phyloP scores from a whole-genome alignment of 2,329 filamentous ascomycete genomes.

The Fusarium luffae region DNA sequence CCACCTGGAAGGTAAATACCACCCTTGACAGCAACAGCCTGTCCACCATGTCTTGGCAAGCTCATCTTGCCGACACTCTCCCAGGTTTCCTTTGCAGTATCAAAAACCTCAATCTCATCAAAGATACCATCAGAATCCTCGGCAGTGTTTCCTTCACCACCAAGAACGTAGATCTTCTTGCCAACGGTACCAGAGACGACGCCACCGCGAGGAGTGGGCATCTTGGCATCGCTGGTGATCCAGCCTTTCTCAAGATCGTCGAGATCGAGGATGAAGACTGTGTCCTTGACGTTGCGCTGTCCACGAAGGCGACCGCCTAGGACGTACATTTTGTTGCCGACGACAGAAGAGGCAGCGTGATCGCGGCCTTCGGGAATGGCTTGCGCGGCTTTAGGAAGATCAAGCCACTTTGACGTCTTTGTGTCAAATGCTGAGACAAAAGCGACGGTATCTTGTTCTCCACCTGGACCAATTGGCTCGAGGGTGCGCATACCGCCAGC shows the following conservation, averaged over 20 bases:
- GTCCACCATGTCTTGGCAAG: slow-evolving; percentile 51
- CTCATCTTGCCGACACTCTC: slow-evolving; percentile 42
- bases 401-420: slow-evolving; percentile 41
- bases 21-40: slow-evolving; percentile 43
- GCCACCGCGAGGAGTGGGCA: slow-evolving; percentile 54
- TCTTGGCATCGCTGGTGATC: slow-evolving; percentile 42
- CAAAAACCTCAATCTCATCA: slow-evolving; percentile 47
- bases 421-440: slow-evolving; percentile 50
- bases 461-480: neutral
- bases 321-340: slow-evolving; percentile 51
- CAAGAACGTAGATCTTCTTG: slow-evolving; percentile 49
- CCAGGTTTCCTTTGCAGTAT: slow-evolving; percentile 47
- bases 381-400: slow-evolving; percentile 40
- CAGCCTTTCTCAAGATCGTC: slow-evolving; percentile 43
- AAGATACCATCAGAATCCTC: slow-evolving; percentile 40
- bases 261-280: slow-evolving; percentile 51
- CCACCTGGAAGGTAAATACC: slow-evolving; percentile 52
- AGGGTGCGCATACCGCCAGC: slow-evolving; percentile 52
- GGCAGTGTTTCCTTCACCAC: slow-evolving; percentile 51
- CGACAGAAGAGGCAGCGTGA: slow-evolving; percentile 48
- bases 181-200: slow-evolving; percentile 45
- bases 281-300: slow-evolving; percentile 48
- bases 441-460: slow-evolving; percentile 45
- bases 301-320: slow-evolving; percentile 50
- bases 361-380: slow-evolving; percentile 51